A percentile compares a stretch with the other conserved stretches of the same genome.
These are phyloP conservation scores for Millerozyma miso DNA, from an alignment of 805 yeast species.

Conservation along the genomic window DNA sequence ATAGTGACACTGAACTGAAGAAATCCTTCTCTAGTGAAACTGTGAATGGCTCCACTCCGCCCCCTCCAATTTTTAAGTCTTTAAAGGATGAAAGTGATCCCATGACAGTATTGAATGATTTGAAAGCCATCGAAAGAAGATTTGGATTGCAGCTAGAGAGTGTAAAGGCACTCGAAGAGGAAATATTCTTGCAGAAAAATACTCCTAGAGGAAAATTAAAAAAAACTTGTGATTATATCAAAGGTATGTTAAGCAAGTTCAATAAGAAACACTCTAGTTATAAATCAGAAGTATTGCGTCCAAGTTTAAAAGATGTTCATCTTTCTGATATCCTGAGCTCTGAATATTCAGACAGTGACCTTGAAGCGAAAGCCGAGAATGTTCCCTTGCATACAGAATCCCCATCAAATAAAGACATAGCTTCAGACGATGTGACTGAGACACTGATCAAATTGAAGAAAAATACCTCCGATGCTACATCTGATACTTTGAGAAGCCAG, in stretches of 20 bases:
- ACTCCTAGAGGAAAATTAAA: background rate
- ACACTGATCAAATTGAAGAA: background rate
- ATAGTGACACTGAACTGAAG: too few species aligned
- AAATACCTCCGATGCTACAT: background rate
- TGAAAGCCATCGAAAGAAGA: conserved; percentile 20
- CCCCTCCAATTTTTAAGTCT: conserved; percentile 22
- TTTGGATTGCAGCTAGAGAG: conserved; percentile 20
- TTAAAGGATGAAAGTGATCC: conserved; percentile 21
- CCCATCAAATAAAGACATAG: conserved; percentile 6
- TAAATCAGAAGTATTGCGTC: conserved; percentile 3
- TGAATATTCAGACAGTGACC: conserved; percentile 4
- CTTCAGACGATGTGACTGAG: background rate
- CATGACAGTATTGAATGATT: conserved; percentile 15
- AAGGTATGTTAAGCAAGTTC: background rate
- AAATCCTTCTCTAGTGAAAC: too few species aligned
- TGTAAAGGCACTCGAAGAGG: conserved; percentile 17
- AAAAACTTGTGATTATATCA: conserved; percentile 7
- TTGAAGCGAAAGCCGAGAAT: conserved; percentile 3
- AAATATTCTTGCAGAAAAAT: conserved; percentile 5
- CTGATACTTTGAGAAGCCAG: background rate
- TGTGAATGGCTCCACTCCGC: too few species aligned
- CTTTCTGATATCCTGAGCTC: conserved; percentile 7
- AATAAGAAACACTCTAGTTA: background rate
- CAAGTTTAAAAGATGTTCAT: conserved; percentile 2
- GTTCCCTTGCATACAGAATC: background rate